phyloP scores from a whole-genome alignment of 352 stramenopile species.

The Aphanomyces euteiches region DNA sequence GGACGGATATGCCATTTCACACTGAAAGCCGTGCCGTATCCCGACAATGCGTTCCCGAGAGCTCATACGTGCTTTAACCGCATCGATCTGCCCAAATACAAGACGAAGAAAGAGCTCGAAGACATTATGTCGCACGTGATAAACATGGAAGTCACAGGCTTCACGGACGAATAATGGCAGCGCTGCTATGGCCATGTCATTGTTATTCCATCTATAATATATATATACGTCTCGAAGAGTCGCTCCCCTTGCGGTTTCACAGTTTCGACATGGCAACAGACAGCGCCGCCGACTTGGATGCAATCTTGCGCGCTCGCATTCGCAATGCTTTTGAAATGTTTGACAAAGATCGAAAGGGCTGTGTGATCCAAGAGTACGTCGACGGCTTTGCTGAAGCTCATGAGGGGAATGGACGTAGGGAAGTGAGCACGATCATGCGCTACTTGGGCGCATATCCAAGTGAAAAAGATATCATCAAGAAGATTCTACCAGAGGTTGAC shows the following conservation, averaged over 20 bases:
- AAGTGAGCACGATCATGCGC: conserved; percentile 89
- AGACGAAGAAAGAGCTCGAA: conserved; percentile 87
- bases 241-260: neutral
- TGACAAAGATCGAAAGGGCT: conserved; percentile 89
- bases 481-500: conserved; percentile 82
- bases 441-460: conserved; percentile 87
- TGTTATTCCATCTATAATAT: neutral
- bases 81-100: conserved; percentile 92
- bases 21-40: conserved; percentile 55
- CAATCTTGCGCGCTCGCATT: conserved; percentile 43
- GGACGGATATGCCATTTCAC: conserved; percentile 59
- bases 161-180: conserved; percentile 59
- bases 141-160: conserved; percentile 93
- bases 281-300: conserved; percentile 16
- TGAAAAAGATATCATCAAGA: conserved; percentile 89
- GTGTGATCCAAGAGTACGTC: conserved; percentile 77
- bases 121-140: conserved; percentile 92
- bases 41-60: conserved; percentile 51
- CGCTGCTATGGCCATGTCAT: neutral
- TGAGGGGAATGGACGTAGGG: conserved; percentile 39
- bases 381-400: neutral
- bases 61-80: conserved; percentile 53
- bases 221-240: neutral
- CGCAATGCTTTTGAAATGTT: conserved; percentile 87
- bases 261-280: neutral